Evolutionary conservation across 2,329 filamentous ascomycete genomes (phyloP), one percentile per base, ranked within the genome.

Genomic region (Microdochium bolleyi): DNA sequence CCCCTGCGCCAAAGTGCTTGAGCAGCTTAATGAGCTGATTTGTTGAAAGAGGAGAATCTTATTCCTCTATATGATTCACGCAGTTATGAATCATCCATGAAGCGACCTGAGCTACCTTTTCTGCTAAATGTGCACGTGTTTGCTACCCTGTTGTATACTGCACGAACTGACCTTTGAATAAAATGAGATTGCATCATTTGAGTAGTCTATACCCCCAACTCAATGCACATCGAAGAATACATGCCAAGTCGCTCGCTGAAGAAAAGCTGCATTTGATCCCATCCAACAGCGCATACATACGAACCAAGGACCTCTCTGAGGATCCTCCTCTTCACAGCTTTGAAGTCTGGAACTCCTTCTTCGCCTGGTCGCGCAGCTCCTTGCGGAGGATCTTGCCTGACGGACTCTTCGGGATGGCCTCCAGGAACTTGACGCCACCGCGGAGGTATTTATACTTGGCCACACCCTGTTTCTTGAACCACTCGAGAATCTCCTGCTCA

Each of bases 361-460:
- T 61, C 9, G 57, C 61, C 54, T 60, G 32, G 21, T 60, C 66
- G 50, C 67, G 64, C 55, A 73, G 57, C 16, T 65, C 60, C 52
- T 58, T 64, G 49, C 62, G 57, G 53, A 70, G 52, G 24, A 70
- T 69, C 60, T 71, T 71, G 1, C 67, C 68, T n/a, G 62, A 64
- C 1, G 66, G 61, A 53, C 63, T 69, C 61, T 69, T 70, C 3
- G 68, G 68, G 21, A 71, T 68, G 8, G 60, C 62, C 21, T 64
- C 59, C 9, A 69, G 53, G 54, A 67, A 70, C 11, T 65, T 56
- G 9, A 70, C 62, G 2, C 68, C 68, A 24, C 67, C 68, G 27
- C 66, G 56, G 32, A 71, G 54, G 56, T 62, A 57, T 55, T 71
- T 70, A 51, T 68, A 62, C 22, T 56, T 55, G 2, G 66, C 64